Conservation (phyloP, 1,284 basidiomycete species). For the Naganishia cerealis region DNA sequence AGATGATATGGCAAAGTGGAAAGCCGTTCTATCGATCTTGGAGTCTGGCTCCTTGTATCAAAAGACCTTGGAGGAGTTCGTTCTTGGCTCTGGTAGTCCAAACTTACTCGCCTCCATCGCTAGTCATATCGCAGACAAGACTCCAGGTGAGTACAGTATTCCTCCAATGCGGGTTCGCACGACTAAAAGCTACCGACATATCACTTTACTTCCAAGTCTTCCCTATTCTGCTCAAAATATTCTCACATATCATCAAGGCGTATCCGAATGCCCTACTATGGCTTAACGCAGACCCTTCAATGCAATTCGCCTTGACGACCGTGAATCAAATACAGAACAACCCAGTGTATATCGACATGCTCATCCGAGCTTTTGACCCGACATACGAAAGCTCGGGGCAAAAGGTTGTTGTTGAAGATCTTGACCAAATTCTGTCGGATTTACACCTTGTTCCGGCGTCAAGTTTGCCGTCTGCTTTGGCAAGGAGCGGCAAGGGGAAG, state of each 20-base stretch:
- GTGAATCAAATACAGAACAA: constrained; percentile 83
- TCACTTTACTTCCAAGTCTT: constrained; percentile 60
- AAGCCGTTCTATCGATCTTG: constrained; percentile 6
- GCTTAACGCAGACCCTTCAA: constrained; percentile 60
- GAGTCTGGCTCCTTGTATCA: constrained; percentile 29
- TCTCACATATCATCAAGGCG: constrained; percentile 58
- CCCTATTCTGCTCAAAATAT: constrained; percentile 60
- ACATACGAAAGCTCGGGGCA: neutral
- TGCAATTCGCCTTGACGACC: constrained; percentile 63
- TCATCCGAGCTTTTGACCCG: constrained; percentile 49
- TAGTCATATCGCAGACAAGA: constrained; percentile 40
- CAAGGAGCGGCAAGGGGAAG: constrained; percentile 37
- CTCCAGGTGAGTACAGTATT: constrained; percentile 50
- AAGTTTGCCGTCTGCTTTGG: neutral
- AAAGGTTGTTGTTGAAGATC: neutral
- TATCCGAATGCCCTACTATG: constrained; percentile 65
- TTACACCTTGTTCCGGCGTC: neutral
- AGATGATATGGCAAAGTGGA: constrained; percentile 13
- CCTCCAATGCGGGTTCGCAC: constrained; percentile 58
- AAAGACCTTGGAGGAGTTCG: constrained; percentile 37
- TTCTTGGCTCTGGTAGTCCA: constrained; percentile 36
- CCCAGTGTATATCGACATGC: constrained; percentile 60
- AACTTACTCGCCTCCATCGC: constrained; percentile 35
- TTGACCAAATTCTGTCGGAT: constrained; percentile 16
- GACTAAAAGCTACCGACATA: constrained; percentile 50